Conservation (phyloP, 1,284 basidiomycete species). For the Cryptococcus depauperatus region DNA sequence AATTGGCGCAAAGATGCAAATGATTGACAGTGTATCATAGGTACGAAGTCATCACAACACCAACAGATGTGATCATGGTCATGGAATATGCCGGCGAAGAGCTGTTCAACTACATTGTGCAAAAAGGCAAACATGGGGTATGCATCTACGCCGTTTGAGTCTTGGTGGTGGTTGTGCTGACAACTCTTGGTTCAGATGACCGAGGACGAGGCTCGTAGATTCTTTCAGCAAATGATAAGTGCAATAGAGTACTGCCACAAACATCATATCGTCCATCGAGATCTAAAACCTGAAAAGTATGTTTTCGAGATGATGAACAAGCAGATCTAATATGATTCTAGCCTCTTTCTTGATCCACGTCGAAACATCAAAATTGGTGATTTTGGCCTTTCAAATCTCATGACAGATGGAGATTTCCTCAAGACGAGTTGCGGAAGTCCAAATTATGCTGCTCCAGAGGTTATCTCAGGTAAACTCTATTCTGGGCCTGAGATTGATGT, state of each 20-base stretch:
- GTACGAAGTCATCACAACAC: conserved; percentile 90
- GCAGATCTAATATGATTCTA: conserved; percentile 13
- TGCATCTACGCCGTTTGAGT: no score
- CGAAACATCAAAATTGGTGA: conserved; percentile 82
- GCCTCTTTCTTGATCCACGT: conserved; percentile 49
- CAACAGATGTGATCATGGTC: conserved; percentile 91
- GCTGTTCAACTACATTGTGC: conserved; percentile 91
- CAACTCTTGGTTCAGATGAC: conserved; percentile 55
- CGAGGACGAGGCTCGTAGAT: conserved; percentile 72
- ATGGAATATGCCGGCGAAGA: conserved; percentile 88
- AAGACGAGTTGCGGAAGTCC: conserved; percentile 92
- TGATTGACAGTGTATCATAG: conserved; percentile 45
- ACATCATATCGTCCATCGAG: conserved; percentile 90
- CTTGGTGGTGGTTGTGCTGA: neutral
- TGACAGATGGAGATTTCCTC: conserved; percentile 88
- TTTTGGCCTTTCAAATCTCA: conserved; percentile 88
- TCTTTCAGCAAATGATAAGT: conserved; percentile 94
- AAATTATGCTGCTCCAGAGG: conserved; percentile 93
- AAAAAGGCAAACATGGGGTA: conserved; percentile 55
- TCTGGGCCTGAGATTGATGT: conserved; percentile 94
- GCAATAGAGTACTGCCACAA: conserved; percentile 92
- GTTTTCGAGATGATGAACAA: conserved; percentile 44
- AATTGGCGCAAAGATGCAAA: neutral
- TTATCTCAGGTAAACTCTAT: conserved; percentile 84
- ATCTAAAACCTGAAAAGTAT: conserved; percentile 87